Conservation (phyloP, 2,329 filamentous ascomycete species). For the Herpomyces periplanetae region DNA sequence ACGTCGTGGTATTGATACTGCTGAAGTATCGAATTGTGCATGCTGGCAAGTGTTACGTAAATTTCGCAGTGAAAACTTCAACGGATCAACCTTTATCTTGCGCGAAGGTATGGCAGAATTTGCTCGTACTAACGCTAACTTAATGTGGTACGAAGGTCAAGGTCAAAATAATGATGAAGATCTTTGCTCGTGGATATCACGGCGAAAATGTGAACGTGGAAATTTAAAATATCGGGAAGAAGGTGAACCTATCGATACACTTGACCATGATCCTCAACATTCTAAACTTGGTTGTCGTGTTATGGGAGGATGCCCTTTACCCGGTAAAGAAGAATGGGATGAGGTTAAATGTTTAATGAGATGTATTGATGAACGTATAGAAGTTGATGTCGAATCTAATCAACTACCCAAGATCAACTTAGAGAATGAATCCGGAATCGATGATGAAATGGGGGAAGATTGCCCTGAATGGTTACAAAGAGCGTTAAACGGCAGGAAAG, state of each 20-base stretch:
- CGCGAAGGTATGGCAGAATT: conserved; percentile 48
- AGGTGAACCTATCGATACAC: no score
- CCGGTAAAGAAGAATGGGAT: no score
- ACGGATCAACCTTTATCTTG: conserved; percentile 29
- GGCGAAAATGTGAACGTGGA: no score
- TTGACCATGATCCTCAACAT: no score
- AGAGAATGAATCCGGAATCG: conserved; percentile 16
- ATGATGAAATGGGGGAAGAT: conserved; percentile 10
- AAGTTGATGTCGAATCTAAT: conserved; percentile 21
- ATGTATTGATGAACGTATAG: conserved; percentile 15
- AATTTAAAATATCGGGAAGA: no score
- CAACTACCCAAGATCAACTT: conserved; percentile 51
- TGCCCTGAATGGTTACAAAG: conserved; percentile 33
- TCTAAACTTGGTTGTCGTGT: no score
- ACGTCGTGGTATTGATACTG: no score
- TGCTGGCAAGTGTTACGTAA: conserved; percentile 72
- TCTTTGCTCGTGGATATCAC: no score
- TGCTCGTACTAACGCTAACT: no score
- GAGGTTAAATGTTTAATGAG: conserved; percentile 20
- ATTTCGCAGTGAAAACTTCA: conserved; percentile 47
- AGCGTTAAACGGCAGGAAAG: conserved; percentile 22
- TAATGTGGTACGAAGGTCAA: no score
- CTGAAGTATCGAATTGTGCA: conserved; percentile 38
- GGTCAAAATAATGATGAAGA: no score
- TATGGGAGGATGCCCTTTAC: no score